Percentiles rank a stretch among this genome's conserved stretches.
phyloP scores from a whole-genome alignment of 805 yeast genomes.

The Blastobotrys parvus region DNA sequence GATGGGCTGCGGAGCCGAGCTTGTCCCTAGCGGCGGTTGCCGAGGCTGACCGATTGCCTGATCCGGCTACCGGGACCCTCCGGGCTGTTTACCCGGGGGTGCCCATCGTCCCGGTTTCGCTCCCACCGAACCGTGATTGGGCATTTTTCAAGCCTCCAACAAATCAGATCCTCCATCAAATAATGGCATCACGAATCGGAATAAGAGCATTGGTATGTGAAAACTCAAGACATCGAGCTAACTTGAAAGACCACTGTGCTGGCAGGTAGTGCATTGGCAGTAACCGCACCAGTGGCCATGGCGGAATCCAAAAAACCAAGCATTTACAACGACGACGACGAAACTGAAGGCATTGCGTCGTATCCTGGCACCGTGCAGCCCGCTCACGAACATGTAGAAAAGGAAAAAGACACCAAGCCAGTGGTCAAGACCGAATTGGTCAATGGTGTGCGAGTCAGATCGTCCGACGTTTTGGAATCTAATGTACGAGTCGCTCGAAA shows the following conservation, averaged over 20 bases:
- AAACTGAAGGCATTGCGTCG: conserved; percentile 16
- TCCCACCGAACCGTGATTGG: too few species aligned
- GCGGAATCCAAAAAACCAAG: conserved; percentile 6
- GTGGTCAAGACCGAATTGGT: conserved; percentile 28
- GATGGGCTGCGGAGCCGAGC: too few species aligned
- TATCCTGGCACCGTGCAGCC: conserved; percentile 23
- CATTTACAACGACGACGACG: conserved; percentile 22
- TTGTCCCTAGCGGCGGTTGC: too few species aligned
- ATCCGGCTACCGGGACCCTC: too few species aligned
- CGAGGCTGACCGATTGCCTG: too few species aligned
- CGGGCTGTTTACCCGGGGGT: too few species aligned
- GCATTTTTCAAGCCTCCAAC: too few species aligned
- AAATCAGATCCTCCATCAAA: too few species aligned
- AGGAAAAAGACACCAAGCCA: conserved; percentile 9
- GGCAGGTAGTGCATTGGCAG: too few species aligned
- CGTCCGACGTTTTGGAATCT: conserved; percentile 41
- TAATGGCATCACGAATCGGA: background rate
- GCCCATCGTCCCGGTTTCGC: too few species aligned
- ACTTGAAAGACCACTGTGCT: background rate
- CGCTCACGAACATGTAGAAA: conserved; percentile 9
- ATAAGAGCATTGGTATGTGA: conserved; percentile 2
- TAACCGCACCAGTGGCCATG: background rate
- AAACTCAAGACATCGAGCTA: background rate
- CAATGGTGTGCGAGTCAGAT: conserved; percentile 50
- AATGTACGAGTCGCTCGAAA: conserved; percentile 43